phyloP scores from a whole-genome alignment of 2,329 filamentous ascomycete genomes.

The Hirsutella thompsonii region DNA sequence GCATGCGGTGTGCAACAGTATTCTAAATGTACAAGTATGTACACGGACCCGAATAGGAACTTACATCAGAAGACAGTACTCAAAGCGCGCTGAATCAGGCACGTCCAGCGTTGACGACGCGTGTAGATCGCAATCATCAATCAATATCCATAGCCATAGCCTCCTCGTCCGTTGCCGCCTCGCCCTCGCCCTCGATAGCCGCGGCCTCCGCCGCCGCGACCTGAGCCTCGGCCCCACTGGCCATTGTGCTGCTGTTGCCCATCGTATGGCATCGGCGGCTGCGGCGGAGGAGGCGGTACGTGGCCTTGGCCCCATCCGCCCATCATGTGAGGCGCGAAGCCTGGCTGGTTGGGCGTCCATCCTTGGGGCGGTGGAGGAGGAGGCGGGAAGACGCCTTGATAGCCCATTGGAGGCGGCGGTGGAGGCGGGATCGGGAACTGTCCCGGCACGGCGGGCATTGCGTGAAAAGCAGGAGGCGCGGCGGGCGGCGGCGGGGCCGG shows the following conservation, averaged over 20 bases:
- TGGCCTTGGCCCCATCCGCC: constrained; percentile 9
- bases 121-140: too few relatives aligned
- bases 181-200: constrained; percentile 16
- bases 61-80: too few relatives aligned
- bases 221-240: constrained; percentile 11
- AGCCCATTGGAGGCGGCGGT: constrained; percentile 19
- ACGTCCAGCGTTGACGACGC: too few relatives aligned
- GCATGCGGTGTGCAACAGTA: too few relatives aligned
- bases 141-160: constrained; percentile 1
- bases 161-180: constrained; percentile 5
- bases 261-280: constrained; percentile 8
- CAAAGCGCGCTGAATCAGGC: too few relatives aligned
- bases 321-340: constrained; percentile 14
- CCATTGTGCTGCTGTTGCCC: constrained; percentile 8
- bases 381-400: constrained; percentile 28
- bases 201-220: constrained; percentile 17
- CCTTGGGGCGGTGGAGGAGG: constrained; percentile 15
- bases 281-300: constrained; percentile 6
- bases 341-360: constrained; percentile 15
- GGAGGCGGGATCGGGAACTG: constrained; percentile 1
- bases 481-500: constrained; percentile 5
- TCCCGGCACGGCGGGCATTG: neutral
- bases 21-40: too few relatives aligned
- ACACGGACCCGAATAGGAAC: too few relatives aligned
- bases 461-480: neutral